These are phyloP conservation scores for Onygenales sp. DNA, from an alignment of 2,329 filamentous ascomycete species.

Conservation along the genomic window DNA sequence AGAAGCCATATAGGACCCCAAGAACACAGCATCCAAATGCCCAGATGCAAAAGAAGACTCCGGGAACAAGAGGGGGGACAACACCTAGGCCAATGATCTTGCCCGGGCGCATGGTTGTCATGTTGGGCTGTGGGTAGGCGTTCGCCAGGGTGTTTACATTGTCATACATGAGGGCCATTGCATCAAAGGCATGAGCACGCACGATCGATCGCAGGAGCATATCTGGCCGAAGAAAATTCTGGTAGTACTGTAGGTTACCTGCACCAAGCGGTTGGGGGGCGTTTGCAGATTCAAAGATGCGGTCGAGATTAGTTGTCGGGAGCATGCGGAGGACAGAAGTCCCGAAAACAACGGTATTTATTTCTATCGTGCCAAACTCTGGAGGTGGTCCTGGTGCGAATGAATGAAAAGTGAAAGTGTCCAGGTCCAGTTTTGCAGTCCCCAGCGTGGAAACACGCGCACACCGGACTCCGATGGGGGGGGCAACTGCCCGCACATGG, in stretches of 20 bases:
- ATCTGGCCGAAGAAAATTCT: background rate
- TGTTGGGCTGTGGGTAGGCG: background rate
- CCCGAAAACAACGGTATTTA: background rate
- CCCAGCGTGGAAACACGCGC: background rate
- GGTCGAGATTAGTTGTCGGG: background rate
- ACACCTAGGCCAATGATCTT: background rate
- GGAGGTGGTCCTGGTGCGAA: background rate
- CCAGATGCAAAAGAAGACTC: conserved; percentile 4
- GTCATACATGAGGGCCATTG: background rate
- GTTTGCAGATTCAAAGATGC: background rate
- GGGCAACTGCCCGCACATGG: background rate
- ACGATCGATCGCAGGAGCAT: conserved; percentile 2
- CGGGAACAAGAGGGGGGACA: background rate
- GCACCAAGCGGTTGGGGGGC: background rate
- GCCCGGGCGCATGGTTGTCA: background rate
- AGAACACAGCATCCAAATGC: conserved; percentile 2
- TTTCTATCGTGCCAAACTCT: too few species aligned
- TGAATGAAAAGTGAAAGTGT: background rate
- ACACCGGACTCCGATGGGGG: conserved; percentile 5
- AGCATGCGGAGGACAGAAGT: background rate
- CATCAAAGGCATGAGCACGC: background rate
- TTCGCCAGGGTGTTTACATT: background rate
- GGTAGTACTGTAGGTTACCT: background rate
- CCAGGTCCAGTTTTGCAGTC: conserved; percentile 1
- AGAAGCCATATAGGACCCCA: conserved; percentile 5